phyloP scores from a whole-genome alignment of 305 asterid genomes.

The Rubia balearica region DNA sequence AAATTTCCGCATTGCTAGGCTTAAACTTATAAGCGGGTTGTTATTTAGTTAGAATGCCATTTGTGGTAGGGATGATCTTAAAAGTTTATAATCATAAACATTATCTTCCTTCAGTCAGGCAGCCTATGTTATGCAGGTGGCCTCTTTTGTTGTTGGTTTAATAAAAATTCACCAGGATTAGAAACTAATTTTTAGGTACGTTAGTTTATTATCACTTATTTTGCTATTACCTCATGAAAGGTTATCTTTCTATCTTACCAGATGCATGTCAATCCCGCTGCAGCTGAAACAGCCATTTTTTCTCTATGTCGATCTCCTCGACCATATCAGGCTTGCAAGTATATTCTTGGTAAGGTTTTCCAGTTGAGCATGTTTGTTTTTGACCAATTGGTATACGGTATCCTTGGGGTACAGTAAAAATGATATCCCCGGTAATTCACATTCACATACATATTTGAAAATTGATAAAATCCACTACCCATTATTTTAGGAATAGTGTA shows the following conservation, averaged over 20 bases:
- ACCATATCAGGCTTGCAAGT: constrained; percentile 81
- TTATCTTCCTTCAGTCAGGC: background rate
- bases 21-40: background rate
- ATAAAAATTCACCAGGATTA: background rate
- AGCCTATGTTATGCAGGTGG: background rate
- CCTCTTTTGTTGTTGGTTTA: background rate
- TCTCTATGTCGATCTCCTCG: constrained; percentile 64
- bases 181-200: background rate
- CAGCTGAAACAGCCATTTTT: constrained; percentile 73
- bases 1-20: background rate
- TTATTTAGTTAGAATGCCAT: background rate
- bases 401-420: too few species aligned
- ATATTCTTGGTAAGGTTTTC: constrained; percentile 64
- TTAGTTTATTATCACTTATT: background rate
- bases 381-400: background rate
- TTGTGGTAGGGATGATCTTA: background rate
- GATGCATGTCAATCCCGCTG: constrained; percentile 75
- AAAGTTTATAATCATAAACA: background rate
- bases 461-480: too few species aligned
- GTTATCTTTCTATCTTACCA: constrained; percentile 29
- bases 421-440: too few species aligned
- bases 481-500: too few species aligned
- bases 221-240: background rate
- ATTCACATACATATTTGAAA: too few species aligned
- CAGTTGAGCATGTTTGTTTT: background rate